Evolutionary conservation across 2,329 filamentous ascomycete species (phyloP).

Genomic region (Epicoccum nigrum): DNA sequence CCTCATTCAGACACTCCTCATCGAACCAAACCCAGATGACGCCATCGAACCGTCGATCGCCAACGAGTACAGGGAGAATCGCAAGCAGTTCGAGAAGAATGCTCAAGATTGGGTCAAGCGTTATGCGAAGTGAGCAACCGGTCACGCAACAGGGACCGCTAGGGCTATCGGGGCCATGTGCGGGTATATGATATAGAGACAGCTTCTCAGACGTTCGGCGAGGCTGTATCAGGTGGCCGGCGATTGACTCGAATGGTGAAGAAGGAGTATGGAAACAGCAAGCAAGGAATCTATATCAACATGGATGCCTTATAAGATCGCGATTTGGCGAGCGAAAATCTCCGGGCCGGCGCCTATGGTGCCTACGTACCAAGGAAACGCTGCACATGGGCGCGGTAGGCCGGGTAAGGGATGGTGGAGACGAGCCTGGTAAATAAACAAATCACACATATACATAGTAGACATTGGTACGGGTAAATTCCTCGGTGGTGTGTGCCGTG

Average conservation of each 20-base stretch:
- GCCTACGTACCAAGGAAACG: background rate
- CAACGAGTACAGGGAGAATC: constrained; percentile 77
- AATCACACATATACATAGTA: background rate
- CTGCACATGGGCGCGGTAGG: background rate
- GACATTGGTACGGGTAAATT: constrained; percentile 13
- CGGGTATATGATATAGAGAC: constrained; percentile 2
- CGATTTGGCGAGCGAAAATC: constrained; percentile 4
- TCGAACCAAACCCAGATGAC: constrained; percentile 86
- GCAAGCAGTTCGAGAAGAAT: constrained; percentile 73
- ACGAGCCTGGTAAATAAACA: constrained; percentile 1
- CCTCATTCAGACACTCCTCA: constrained; percentile 74
- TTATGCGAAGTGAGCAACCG: constrained; percentile 63
- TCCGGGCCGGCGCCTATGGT: constrained; percentile 9
- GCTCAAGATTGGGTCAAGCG: constrained; percentile 75
- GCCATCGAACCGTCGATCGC: constrained; percentile 86
- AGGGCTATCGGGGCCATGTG: background rate
- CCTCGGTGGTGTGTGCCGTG: constrained; percentile 3
- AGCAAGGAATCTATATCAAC: constrained; percentile 4
- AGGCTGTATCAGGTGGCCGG: constrained; percentile 24
- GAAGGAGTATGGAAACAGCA: constrained; percentile 1
- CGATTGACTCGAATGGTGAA: constrained; percentile 11
- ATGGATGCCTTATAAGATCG: constrained; percentile 2
- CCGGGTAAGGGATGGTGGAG: constrained; percentile 10
- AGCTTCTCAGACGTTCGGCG: constrained; percentile 44
- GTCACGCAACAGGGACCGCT: constrained; percentile 12